phyloP scores from a whole-genome alignment of 257 asterid species.

The Solanum sitiens region DNA sequence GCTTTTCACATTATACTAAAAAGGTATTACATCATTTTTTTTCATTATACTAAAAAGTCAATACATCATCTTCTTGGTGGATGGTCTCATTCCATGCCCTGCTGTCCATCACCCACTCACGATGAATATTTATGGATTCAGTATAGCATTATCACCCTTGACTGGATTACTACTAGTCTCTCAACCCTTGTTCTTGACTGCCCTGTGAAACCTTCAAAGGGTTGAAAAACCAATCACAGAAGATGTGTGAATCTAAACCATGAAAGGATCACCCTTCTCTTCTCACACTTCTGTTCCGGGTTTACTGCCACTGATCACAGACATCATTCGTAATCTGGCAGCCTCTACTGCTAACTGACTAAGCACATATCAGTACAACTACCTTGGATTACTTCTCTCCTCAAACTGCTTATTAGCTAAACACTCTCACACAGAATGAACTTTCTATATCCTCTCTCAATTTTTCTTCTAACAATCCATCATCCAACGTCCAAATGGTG shows the following conservation, averaged over 20 bases:
- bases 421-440: not conserved
- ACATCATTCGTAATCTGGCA: not conserved
- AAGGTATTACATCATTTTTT: not conserved
- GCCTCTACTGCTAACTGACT: not conserved
- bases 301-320: not conserved
- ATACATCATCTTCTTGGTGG: not conserved
- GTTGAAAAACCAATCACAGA: not conserved
- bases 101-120: not conserved
- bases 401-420: not conserved
- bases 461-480: not conserved
- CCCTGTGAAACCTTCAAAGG: not conserved
- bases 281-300: not conserved
- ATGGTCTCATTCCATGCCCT: not conserved
- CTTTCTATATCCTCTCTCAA: not conserved
- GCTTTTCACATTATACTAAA: not conserved
- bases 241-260: not conserved
- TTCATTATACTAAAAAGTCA: not conserved
- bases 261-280: not conserved
- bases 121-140: not conserved
- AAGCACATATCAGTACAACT: not conserved
- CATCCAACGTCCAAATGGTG: not conserved
- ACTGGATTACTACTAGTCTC: not conserved
- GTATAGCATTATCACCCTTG: not conserved
- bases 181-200: not conserved
- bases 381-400: not conserved